Evolutionary conservation across 345 rosid genomes (phyloP).

Genomic region (Hibiscus tridactylites): DNA sequence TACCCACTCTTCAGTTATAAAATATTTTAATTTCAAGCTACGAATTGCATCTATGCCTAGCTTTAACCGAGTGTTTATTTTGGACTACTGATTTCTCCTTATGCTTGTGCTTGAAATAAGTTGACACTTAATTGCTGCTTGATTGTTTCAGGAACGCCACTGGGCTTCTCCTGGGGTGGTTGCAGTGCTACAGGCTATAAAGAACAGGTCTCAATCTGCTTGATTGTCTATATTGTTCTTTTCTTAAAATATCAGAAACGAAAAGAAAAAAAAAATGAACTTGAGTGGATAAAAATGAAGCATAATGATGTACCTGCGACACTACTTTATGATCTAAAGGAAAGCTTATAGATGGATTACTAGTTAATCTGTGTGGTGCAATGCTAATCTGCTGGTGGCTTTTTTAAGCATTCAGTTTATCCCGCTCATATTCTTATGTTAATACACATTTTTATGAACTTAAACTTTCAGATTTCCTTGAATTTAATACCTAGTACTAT

Average conservation of each 20-base stretch:
- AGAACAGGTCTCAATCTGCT: slow-evolving; percentile 54
- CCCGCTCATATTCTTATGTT: not conserved
- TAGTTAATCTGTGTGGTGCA: not conserved
- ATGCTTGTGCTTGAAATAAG: not conserved
- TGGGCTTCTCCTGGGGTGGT: slow-evolving; percentile 52
- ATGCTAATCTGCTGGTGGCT: not conserved
- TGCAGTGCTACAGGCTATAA: slow-evolving; percentile 72
- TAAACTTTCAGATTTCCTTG: not conserved
- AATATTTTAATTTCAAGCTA: not conserved
- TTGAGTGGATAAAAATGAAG: not conserved
- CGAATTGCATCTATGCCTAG: not conserved
- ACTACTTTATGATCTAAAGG: not conserved
- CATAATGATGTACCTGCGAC: not conserved
- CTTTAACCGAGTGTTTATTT: not conserved
- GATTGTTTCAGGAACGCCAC: slow-evolving; percentile 60
- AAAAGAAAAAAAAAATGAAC: not conserved
- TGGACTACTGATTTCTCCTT: not conserved
- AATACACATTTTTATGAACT: not conserved
- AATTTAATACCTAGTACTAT: slow-evolving; percentile 8
- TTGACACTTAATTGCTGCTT: not conserved
- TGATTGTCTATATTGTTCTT: slow-evolving; percentile 29
- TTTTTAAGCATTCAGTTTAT: not conserved
- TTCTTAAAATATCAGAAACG: not conserved
- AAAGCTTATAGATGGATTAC: not conserved
- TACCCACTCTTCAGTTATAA: not conserved